Percentiles rank a stretch among this genome's conserved stretches.
phyloP scores from a whole-genome alignment of 257 asterid species.

The Rehmannia glutinosa region DNA sequence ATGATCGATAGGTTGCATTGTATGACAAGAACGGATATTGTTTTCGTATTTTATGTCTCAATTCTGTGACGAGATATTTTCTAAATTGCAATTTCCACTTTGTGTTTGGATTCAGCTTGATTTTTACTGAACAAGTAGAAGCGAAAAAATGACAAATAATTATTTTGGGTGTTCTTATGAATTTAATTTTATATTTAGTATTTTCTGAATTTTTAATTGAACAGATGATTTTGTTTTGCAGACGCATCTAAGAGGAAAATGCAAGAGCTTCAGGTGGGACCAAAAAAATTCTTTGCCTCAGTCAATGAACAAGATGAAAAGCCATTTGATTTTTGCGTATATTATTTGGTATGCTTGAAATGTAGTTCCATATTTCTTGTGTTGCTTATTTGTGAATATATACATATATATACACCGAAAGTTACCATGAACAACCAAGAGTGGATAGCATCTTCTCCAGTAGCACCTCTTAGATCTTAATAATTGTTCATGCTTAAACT shows the following conservation, averaged over 20 bases:
- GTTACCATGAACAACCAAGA: neutral
- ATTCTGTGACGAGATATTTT: neutral
- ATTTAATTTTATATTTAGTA: neutral
- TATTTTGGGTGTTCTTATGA: neutral
- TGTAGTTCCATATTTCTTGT: neutral
- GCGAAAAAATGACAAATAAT: neutral
- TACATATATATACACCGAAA: neutral
- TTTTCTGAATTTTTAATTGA: conserved; percentile 18
- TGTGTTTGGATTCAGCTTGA: neutral
- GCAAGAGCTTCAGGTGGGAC: conserved; percentile 38
- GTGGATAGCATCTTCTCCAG: neutral
- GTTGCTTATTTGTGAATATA: neutral
- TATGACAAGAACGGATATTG: neutral
- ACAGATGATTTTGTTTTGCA: conserved; percentile 40
- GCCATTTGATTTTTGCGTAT: conserved; percentile 79
- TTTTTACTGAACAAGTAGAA: neutral
- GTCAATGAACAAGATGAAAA: conserved; percentile 48
- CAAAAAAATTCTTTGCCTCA: conserved; percentile 62
- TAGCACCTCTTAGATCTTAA: neutral
- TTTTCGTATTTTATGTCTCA: neutral
- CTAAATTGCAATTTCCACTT: neutral
- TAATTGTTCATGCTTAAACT: neutral
- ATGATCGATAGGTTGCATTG: neutral
- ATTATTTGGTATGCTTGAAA: conserved; percentile 51
- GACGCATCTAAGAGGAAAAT: conserved; percentile 52